Base-by-base conservation (phyloP, 1,139 yeast genomes). In the Lodderomyces parapsilosis region DNA sequence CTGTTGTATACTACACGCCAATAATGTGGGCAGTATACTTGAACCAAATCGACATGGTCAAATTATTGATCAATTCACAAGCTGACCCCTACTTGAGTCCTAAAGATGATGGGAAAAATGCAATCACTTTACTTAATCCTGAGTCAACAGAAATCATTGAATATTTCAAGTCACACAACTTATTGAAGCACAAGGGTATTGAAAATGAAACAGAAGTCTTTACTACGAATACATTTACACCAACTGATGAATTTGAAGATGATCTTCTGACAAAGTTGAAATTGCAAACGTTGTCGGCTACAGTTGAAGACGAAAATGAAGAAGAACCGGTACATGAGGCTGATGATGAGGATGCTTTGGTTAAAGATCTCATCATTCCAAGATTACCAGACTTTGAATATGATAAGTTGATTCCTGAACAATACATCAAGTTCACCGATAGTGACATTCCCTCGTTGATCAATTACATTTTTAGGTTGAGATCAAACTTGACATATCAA, bases 391-490 rank as follows among this genome's bases (percentile, higher is more conserved):
- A 65, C 11, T 78, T 76, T 52, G 80, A 78, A 40, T 78, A 78
- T 52, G 75, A 68, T 23, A 65, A 62, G 41, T 60, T 78, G 4
- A 48, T 69, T 15, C 71, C 73, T 0, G 78, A 74, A 35, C 78
- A 78, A 54, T 76, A 53, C 50, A 68, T 85, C 39, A 76, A 78
- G 50, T 83, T 82, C 51, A 70, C 77, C n/a, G 90, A 84, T 53
- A 75, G 78, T 45, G 89, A 83, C 55, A 81, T 86, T 17, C 81
- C 87, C 0, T 65, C 71, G 10, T 69, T 84, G 22, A 66, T 85
- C 43, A 81, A 83, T 47, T 74, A 76, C 46, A 67, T 83, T 14
- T 78, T 81, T 46, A 57, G 62, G 3, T 60, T 84, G 43, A 55
- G 76, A 38, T 52, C 59, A 7, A 55, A 56, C 14, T 48, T 58